Base-by-base conservation (phyloP, 73 alveolate genomes). In the Symbiodinium pilosum region DNA sequence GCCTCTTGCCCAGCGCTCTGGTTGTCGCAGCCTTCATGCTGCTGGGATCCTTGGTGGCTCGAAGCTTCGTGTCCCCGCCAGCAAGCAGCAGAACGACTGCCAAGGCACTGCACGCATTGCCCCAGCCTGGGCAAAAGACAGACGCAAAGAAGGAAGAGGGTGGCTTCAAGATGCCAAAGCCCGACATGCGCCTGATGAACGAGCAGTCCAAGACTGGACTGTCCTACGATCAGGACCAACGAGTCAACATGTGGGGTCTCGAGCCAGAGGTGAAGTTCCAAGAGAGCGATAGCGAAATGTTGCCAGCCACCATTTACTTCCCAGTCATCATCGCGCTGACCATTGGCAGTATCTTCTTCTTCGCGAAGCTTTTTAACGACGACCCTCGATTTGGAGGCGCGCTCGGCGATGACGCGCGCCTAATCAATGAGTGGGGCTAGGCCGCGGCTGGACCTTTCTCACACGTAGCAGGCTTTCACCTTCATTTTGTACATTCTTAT, bases 341-440 rank as follows among this genome's bases (percentile, higher is more conserved):
- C 95, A 56, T 88, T 43, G 95, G 86, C 86, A 40, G 95, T 75
- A 88, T 88, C 86, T 51, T 88, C 86, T 56, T 88, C 95, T 64
- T 88, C 47, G 95, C 95, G 20, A 75, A 88, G 86, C 43, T 88
- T 85, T 39, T 43, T 30, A 75, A 75, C 71, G 73, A 56, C 64
- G 95, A 88, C 86, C 86, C 95, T 11, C 95, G 95, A 64, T 88
- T 88, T 47, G 95, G 95, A 26, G 95, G 95, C 95, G 36, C 73
- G 73, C n/a, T 88, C 41, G 95, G 95, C 28, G 95, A 88, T 69
- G 95, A 88, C 34, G 95, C 95, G 43, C 95, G 95, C 86, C 86
- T 83, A 69, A 88, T 88, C 95, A 88, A 88, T 32, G 95, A 88
- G 95, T 88, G 95, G 95, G 95, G 95, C 95, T 88, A 88, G 40